These are phyloP conservation scores for Colletotrichum viniferum DNA, from an alignment of 2,329 filamentous ascomycete genomes.

Conservation along the genomic window DNA sequence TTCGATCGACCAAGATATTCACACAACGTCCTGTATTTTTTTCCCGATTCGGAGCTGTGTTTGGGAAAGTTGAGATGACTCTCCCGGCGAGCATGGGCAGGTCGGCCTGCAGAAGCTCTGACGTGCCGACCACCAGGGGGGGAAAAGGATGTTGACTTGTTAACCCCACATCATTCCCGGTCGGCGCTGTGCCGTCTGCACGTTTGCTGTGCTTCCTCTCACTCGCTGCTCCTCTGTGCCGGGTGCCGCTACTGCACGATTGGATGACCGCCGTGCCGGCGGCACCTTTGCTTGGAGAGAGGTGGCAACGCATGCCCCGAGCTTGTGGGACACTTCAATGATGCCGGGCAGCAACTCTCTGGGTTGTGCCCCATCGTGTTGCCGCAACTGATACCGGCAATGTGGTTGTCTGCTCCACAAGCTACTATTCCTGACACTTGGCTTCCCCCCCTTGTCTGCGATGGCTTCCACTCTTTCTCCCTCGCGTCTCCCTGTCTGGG, in stretches of 20 bases:
- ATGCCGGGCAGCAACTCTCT: background rate
- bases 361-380: background rate
- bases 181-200: slow-evolving; percentile 8
- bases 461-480: background rate
- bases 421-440: background rate
- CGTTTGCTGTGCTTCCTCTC: background rate
- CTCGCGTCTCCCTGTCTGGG: background rate
- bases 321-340: background rate
- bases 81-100: background rate
- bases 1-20: background rate
- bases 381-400: background rate
- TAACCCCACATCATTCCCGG: background rate
- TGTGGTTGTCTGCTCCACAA: background rate
- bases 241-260: background rate
- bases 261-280: background rate
- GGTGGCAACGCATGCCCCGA: background rate
- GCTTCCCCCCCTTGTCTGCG: background rate
- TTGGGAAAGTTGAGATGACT: background rate
- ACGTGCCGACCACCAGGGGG: background rate
- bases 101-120: background rate
- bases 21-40: background rate
- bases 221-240: background rate
- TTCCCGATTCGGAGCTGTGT: background rate
- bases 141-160: background rate
- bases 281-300: background rate